phyloP scores from a whole-genome alignment of 2,329 filamentous ascomycete species.

The Chaetomiaceae sp. region DNA sequence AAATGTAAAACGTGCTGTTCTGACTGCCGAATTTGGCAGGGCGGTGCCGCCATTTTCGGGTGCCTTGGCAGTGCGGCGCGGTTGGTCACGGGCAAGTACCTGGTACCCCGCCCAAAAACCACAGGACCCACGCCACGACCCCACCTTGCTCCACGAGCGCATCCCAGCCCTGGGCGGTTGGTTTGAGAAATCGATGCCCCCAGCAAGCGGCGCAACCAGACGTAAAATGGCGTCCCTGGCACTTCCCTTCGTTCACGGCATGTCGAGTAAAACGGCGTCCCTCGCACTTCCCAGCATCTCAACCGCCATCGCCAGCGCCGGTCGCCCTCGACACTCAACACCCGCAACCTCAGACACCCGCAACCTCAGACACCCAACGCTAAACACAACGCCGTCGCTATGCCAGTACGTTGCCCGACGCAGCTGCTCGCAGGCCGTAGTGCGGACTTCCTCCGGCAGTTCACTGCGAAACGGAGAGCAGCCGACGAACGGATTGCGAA shows the following conservation, averaged over 20 bases:
- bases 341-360: too few species aligned
- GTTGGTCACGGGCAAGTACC: slow-evolving; percentile 5
- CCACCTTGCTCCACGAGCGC: not conserved
- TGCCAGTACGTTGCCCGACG: slow-evolving; percentile 3
- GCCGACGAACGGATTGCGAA: not conserved
- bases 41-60: slow-evolving; percentile 13
- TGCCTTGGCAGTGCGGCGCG: slow-evolving; percentile 6
- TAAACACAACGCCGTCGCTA: too few species aligned
- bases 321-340: not conserved
- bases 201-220: slow-evolving; percentile 1
- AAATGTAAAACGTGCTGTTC: slow-evolving; percentile 3
- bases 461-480: slow-evolving; percentile 7
- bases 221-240: too few species aligned
- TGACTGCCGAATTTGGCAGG: slow-evolving; percentile 12
- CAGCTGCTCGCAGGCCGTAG: slow-evolving; percentile 3
- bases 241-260: too few species aligned
- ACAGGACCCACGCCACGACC: not conserved
- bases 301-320: not conserved
- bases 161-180: not conserved
- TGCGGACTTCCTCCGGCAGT: slow-evolving; percentile 5
- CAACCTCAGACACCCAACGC: too few species aligned
- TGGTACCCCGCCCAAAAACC: not conserved
- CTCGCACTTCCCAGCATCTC: not conserved
- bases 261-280: too few species aligned
- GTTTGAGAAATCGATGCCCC: not conserved